Evolutionary conservation across 768 basidiomycete species (phyloP).

Genomic region (Lenzites betulinus): DNA sequence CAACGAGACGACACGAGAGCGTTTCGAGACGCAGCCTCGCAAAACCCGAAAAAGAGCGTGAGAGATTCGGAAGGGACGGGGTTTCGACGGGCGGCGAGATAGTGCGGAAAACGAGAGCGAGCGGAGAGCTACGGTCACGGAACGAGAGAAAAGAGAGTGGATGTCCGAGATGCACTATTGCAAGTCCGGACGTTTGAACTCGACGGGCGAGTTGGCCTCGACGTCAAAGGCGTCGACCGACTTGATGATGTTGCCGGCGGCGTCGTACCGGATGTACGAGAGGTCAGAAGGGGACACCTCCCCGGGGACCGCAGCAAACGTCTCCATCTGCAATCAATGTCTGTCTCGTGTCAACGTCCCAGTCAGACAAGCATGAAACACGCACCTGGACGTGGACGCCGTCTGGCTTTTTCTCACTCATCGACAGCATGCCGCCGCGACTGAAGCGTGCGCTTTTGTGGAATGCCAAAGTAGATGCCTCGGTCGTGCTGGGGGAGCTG

Average conservation of each 20-base stretch:
- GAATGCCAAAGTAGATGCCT: conserved; percentile 61
- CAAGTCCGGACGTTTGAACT: conserved; percentile 59
- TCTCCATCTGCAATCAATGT: conserved; percentile 55
- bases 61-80: not conserved
- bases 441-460: conserved; percentile 45
- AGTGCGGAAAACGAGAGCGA: not conserved
- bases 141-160: not conserved
- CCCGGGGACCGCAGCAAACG: conserved; percentile 41
- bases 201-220: conserved; percentile 60
- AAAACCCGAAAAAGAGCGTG: not conserved
- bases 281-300: conserved; percentile 21
- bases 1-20: not conserved
- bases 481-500: conserved; percentile 38
- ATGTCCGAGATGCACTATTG: not conserved
- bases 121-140: not conserved
- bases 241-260: conserved; percentile 46
- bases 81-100: not conserved
- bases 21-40: not conserved
- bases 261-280: conserved; percentile 55
- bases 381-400: conserved; percentile 61
- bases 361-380: not conserved
- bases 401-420: conserved; percentile 41
- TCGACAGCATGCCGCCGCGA: conserved; percentile 26
- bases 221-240: conserved; percentile 48
- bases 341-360: not conserved